A percentile compares a stretch with the other conserved stretches of the same genome.
phyloP scores from a whole-genome alignment of 2,329 filamentous ascomycete species.

The Cladosporium sp. region DNA sequence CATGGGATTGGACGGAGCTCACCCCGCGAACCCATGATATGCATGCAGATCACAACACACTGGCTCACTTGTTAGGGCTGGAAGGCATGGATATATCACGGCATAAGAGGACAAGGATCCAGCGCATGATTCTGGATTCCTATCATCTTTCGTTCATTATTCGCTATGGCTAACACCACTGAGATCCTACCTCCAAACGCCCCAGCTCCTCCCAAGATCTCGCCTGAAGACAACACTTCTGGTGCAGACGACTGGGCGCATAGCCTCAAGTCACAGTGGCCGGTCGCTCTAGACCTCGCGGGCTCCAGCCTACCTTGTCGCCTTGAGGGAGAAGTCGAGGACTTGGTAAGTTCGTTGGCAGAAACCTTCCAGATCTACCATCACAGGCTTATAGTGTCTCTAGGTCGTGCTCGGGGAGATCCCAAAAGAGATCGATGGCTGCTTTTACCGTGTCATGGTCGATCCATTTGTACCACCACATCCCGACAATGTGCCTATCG shows the following conservation, averaged over 20 bases:
- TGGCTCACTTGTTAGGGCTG: no score
- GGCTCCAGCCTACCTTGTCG: conserved; percentile 32
- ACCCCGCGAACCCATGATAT: background rate
- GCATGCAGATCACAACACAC: background rate
- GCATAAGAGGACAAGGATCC: background rate
- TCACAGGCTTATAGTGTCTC: background rate
- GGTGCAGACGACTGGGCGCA: background rate
- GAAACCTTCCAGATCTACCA: no score
- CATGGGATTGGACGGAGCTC: background rate
- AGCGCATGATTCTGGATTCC: background rate
- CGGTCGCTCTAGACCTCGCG: conserved; percentile 20
- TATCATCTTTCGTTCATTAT: background rate
- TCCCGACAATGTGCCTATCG: conserved; percentile 53
- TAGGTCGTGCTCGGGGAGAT: conserved; percentile 27
- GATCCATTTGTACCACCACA: conserved; percentile 52
- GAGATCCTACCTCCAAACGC: background rate
- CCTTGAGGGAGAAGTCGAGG: conserved; percentile 37
- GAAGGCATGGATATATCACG: background rate
- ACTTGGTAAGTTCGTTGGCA: conserved; percentile 16
- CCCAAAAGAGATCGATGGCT: conserved; percentile 31
- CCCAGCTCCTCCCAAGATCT: background rate
- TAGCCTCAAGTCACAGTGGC: conserved; percentile 7
- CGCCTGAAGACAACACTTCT: conserved; percentile 15
- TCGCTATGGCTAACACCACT: background rate
- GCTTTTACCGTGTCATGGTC: conserved; percentile 46